Base-by-base conservation (phyloP, 371 early-diverging fungal genomes). In the Quaeritorhiza haematococci region DNA sequence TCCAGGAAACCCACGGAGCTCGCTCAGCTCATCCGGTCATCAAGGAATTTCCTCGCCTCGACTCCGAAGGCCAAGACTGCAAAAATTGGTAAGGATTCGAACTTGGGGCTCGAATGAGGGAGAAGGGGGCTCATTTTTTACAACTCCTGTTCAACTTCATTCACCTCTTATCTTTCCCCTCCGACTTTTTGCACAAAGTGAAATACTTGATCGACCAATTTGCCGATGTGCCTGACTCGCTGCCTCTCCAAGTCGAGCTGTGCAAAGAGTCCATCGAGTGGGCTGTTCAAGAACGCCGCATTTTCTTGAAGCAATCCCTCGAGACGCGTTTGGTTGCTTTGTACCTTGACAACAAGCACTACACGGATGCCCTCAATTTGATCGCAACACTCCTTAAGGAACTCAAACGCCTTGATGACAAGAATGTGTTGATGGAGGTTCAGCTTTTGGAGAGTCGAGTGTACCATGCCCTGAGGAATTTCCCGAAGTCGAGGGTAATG, bases 341-440 rank as follows among this genome's bases (percentile, higher is more conserved):
- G 72, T 88, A 95, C 66, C 79, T 95, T 54, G 94, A 94, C 55
- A 91, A 90, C 78, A 89, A 89, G 67, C 88, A 88, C 88, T 95
- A 94, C 65, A 84, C 92, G 28, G 93, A 94, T 59, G 88, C 97
- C 0, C 74, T 98, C 35, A 75, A 73, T 10, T 74, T 98, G 61
- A 94, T 96, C 34, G 78, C 82, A 34, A 75, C 83, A 34, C 77
- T 98, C 43, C 83, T 94, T 51, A 92, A 90, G 63, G 96, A 96
- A 75, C 82, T 98, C 27, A 98, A 98, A 78, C 91, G 93, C 34
- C 75, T 97, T 59, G 98, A 98, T 79, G 99, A 98, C 79, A 97
- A 98, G 75, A 89, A 91, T 85, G 90, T 93, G 23, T 71, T 98
- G 53, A 91, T 98, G 34, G 98, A 97, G 70, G 97, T 98, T 5